Conservation (phyloP, 2,329 filamentous ascomycete species). For the Fusarium subtropicale region DNA sequence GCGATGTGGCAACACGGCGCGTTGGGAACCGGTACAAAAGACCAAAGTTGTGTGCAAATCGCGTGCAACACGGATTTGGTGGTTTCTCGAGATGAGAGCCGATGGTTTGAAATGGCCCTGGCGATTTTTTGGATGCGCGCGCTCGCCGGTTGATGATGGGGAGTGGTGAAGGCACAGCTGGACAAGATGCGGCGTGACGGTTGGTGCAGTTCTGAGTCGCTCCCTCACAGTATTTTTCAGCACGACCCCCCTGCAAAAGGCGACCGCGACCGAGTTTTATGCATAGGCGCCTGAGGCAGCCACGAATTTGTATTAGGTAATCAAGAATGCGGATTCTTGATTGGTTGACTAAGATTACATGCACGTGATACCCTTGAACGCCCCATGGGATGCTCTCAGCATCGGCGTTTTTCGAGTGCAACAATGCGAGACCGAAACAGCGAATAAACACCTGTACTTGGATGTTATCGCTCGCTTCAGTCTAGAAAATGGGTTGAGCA, state of each 20-base stretch:
- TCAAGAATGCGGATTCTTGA: background rate
- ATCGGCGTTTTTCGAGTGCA: background rate
- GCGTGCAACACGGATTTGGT: slow-evolving; percentile 66
- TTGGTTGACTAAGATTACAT: slow-evolving; percentile 25
- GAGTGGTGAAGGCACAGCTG: slow-evolving; percentile 65
- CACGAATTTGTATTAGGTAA: slow-evolving; percentile 33
- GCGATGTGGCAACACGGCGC: slow-evolving; percentile 56
- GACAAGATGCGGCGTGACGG: slow-evolving; percentile 63
- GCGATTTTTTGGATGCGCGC: slow-evolving; percentile 73
- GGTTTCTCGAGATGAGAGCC: slow-evolving; percentile 66
- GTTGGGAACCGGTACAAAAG: slow-evolving; percentile 56
- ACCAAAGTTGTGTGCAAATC: slow-evolving; percentile 62
- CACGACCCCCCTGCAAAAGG: slow-evolving; percentile 53
- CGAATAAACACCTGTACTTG: background rate
- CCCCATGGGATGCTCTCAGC: background rate
- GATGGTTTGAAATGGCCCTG: slow-evolving; percentile 70
- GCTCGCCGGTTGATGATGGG: slow-evolving; percentile 63
- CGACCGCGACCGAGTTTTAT: slow-evolving; percentile 43
- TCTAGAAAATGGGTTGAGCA: slow-evolving; percentile 4
- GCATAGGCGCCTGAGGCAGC: slow-evolving; percentile 42
- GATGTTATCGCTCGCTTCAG: background rate
- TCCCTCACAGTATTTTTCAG: slow-evolving; percentile 58
- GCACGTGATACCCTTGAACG: slow-evolving; percentile 38
- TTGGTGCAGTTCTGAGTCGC: slow-evolving; percentile 56
- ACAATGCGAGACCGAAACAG: background rate